phyloP scores from a whole-genome alignment of 495 filamentous ascomycete genomes.

The Friedmanniomyces simplex region DNA sequence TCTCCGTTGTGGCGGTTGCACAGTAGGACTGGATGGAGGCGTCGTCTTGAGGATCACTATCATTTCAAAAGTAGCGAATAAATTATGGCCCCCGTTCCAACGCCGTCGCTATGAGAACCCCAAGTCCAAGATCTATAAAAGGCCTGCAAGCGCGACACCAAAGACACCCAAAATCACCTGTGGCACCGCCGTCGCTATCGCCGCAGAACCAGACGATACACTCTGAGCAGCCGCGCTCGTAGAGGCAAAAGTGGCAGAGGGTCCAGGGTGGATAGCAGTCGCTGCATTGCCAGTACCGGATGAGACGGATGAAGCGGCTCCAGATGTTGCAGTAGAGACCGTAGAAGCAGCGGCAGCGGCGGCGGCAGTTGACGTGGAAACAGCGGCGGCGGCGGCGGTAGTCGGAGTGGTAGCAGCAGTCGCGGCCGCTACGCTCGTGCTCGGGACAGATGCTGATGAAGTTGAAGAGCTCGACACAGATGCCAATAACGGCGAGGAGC shows the following conservation, averaged over 20 bases:
- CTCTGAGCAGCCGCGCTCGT: not conserved
- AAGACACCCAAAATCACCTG: not conserved
- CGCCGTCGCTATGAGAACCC: too few relatives aligned
- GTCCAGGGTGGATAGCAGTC: not conserved
- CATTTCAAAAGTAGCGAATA: too few relatives aligned
- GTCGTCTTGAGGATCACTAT: too few relatives aligned
- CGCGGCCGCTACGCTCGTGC: not conserved
- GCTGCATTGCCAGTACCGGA: not conserved
- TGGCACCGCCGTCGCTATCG: not conserved
- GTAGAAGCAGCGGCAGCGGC: not conserved
- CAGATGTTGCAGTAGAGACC: not conserved
- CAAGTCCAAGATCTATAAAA: not conserved
- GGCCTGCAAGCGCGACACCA: not conserved
- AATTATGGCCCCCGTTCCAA: too few relatives aligned
- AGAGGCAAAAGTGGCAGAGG: not conserved
- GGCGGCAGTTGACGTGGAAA: too few relatives aligned
- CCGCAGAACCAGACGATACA: not conserved
- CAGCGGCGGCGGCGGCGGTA: too few relatives aligned
- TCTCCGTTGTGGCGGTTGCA: too few relatives aligned
- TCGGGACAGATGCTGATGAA: not conserved
- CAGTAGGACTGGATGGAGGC: too few relatives aligned
- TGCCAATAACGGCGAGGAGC: too few relatives aligned
- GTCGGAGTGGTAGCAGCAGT: not conserved
- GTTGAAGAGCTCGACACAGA: not conserved
- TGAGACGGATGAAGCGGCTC: not conserved